phyloP scores from a whole-genome alignment of 2,329 filamentous ascomycete species.

The Colletotrichum godetiae region DNA sequence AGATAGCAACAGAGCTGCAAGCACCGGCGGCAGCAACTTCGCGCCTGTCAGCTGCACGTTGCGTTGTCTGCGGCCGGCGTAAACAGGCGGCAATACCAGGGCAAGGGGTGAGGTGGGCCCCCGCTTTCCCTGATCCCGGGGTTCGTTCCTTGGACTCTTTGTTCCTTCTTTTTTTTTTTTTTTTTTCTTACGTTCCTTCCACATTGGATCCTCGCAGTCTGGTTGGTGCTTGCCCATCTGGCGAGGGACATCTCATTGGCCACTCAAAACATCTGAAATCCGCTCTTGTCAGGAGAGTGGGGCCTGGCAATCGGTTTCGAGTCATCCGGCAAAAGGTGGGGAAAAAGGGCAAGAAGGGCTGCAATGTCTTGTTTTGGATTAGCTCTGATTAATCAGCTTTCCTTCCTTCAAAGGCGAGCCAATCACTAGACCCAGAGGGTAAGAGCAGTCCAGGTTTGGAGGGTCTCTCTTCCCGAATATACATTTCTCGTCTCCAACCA shows the following conservation, averaged over 20 bases:
- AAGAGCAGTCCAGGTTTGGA: background rate
- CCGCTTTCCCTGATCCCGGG: background rate
- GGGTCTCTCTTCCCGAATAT: background rate
- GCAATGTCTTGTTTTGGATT: background rate
- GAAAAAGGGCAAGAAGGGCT: background rate
- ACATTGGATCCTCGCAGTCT: background rate
- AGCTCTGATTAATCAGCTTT: background rate
- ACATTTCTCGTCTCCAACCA: background rate
- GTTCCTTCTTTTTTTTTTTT: constrained; percentile 36
- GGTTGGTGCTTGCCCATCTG: background rate
- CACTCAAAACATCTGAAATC: background rate
- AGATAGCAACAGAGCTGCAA: background rate
- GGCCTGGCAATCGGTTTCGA: background rate
- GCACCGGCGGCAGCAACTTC: too few species aligned
- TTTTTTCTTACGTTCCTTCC: background rate
- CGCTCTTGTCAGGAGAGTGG: constrained; percentile 19
- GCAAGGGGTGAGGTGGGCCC: background rate
- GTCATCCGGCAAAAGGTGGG: constrained; percentile 25
- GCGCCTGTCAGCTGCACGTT: background rate
- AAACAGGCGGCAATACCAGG: constrained; percentile 9
- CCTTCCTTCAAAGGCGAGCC: background rate
- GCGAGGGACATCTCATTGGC: background rate
- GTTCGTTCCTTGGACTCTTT: background rate
- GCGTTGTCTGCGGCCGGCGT: constrained; percentile 24
- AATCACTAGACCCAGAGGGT: background rate